Conservation (phyloP, 805 yeast genomes). For the Myxozyma neotropica region DNA sequence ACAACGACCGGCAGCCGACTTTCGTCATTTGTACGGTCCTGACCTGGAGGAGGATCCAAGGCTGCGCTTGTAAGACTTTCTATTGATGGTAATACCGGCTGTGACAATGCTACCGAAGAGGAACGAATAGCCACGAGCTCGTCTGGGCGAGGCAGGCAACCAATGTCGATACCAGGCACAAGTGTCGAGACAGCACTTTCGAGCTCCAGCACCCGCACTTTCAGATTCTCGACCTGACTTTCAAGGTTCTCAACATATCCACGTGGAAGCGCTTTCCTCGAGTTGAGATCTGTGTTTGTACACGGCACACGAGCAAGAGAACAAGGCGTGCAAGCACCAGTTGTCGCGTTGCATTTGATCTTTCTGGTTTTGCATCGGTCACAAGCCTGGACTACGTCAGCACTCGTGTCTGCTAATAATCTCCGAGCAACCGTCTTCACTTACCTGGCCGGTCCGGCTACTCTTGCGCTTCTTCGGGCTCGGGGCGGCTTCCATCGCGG, state of each 20-base stretch:
- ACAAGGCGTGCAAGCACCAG: constrained; percentile 34
- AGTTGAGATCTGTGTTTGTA: constrained; percentile 33
- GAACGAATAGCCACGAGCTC: background rate
- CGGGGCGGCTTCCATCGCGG: background rate
- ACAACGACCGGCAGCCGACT: constrained; percentile 21
- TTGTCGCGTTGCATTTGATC: constrained; percentile 32
- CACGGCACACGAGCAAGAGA: constrained; percentile 32
- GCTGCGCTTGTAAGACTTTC: constrained; percentile 22
- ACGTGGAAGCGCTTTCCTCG: constrained; percentile 31
- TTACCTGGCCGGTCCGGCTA: constrained; percentile 28
- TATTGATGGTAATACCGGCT: constrained; percentile 23
- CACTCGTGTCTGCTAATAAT: background rate
- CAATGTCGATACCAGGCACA: constrained; percentile 22
- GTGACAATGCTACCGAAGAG: background rate
- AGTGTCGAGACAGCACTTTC: constrained; percentile 6
- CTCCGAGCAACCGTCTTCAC: background rate
- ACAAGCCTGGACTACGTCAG: constrained; percentile 16
- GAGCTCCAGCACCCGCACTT: constrained; percentile 16
- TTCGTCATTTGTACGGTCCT: constrained; percentile 5
- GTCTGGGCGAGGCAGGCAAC: constrained; percentile 11
- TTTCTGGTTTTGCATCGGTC: constrained; percentile 33
- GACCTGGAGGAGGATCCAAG: background rate
- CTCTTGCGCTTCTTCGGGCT: constrained; percentile 10
- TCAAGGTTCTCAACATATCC: constrained; percentile 33
- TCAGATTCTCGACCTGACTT: constrained; percentile 9